Conservation (phyloP, 192 early-diverging fungal genomes). For the Martensiomyces pterosporus region DNA sequence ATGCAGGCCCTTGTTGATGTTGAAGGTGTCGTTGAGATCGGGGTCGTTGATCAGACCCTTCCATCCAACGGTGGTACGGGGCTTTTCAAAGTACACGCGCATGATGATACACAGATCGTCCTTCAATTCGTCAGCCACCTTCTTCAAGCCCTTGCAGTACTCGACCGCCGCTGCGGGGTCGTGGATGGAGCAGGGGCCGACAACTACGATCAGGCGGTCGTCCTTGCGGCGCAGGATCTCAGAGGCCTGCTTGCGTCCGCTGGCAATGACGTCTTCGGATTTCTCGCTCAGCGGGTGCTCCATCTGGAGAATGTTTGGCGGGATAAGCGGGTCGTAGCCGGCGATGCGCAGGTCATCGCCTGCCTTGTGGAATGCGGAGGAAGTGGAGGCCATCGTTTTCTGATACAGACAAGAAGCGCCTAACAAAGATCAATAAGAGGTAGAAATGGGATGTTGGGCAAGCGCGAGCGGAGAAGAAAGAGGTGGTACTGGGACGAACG, state of each 20-base stretch:
- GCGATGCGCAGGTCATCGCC: conserved; percentile 83
- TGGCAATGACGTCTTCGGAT: conserved; percentile 47
- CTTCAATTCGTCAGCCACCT: conserved; percentile 58
- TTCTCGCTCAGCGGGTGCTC: conserved; percentile 65
- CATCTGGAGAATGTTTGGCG: conserved; percentile 84
- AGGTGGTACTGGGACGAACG: too few species aligned
- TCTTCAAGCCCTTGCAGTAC: conserved; percentile 67
- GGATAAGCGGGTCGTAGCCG: conserved; percentile 87
- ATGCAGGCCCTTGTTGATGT: conserved; percentile 95
- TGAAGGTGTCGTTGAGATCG: conserved; percentile 73
- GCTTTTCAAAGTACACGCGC: conserved; percentile 99
- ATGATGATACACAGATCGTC: conserved; percentile 86
- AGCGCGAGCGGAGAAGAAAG: too few species aligned
- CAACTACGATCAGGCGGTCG: conserved; percentile 85
- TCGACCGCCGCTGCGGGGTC: conserved; percentile 80
- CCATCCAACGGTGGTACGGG: conserved; percentile 92
- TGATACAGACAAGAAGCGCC: too few species aligned
- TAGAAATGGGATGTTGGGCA: neutral
- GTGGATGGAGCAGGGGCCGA: conserved; percentile 97
- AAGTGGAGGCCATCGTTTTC: conserved; percentile 36
- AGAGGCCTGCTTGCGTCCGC: conserved; percentile 60
- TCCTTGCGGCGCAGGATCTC: conserved; percentile 74
- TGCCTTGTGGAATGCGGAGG: conserved; percentile 47
- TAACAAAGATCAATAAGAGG: too few species aligned
- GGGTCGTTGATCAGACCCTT: conserved; percentile 84